Base-by-base conservation (phyloP, 2,329 filamentous ascomycete genomes). In the Alternaria incomplexa region DNA sequence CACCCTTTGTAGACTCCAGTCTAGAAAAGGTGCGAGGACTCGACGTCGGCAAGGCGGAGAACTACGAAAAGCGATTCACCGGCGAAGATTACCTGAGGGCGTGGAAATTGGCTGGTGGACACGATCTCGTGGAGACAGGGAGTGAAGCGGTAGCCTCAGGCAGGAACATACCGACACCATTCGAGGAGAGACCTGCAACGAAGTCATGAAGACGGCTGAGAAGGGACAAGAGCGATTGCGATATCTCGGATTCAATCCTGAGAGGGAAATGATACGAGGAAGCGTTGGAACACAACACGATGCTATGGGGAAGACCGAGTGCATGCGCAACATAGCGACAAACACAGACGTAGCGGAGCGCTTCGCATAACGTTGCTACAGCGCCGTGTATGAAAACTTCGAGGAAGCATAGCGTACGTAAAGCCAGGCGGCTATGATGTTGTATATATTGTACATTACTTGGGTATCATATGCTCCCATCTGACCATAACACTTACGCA, bases 1-100 rank as follows among this genome's bases (percentile, higher is more conserved):
- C 90, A 3, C 93, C 93, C 1, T 96, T 95, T 73, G 91, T 96
- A 55, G 88, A 89, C 61, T 83, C 83, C 53, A 86, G 85, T 64
- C 83, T 93, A 60, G 81, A 84, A 66, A 80, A 82, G 43, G 67
- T 68, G 17, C 61, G 68, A 54, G 65, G 64, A 26, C 46, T 52
- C 7, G 61, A 70, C 5, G 17, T 54, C 2, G 65, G 62, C 17
- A 53, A 40, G 13, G 46, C 61, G 1, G 69, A 73, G 43, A 63
- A 66, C 20, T 72, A 76, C 30, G 66, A 67, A 30, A 72, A 75
- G 64, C 67, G 64, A 12, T 71, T 77, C 36, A 75, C 76, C 1
- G 75, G 76, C 25, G 71, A 75, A 58, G 71, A 74, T 23, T 80
- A 80, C 44, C 58, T 80, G 52, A 63, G 70, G 45, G 66, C 68